Base-by-base conservation (phyloP, 768 basidiomycete species). In the Epithele typhae region DNA sequence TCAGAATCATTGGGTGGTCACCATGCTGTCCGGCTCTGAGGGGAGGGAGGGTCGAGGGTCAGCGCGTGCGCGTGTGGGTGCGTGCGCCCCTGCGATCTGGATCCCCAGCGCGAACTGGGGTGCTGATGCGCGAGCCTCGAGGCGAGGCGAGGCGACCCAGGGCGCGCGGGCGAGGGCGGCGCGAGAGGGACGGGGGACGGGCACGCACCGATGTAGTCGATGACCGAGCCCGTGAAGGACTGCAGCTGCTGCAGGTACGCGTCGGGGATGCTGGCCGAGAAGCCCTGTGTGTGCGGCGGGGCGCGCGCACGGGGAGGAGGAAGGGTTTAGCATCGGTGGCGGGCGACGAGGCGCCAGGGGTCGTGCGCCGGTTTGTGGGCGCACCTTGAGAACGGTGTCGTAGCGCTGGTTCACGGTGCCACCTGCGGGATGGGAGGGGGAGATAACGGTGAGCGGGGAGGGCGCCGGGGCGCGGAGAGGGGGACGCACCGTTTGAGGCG, bases 171-270 rank as follows among this genome's bases (percentile, higher is more conserved):
- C 15, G 8, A 18, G 24, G 11, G 25, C 27, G 27, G 27, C 27
- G 27, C 18, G 33, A 32, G 19, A 15, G 15, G 15, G 34, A 21
- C 23, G 22, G 19, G 21, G 19, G 17, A 15, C 18, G 27, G 27
- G 21, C 21, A 57, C 68, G 9, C 36, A 77, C 77, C 77, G 48
- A 78, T 75, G 61, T 73, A 78, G 46, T 69, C 66, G 48, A 78
- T 70, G 43, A 64, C 40, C 40, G 59, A 65, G 19, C 34, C 61
- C 24, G 62, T 54, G 27, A 68, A 55, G 21, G 48, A 59, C 45
- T 73, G 61, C 36, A 76, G 62, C 24, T 58, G 48, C 23, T 37
- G 10, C 12, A 77, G 55, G 52, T 59, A 67, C 3, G 43, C 12
- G 4, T 61, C 59, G 2, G 68, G 59, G 37, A 76, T 64, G 33